Base-by-base conservation (phyloP, 192 early-diverging fungal genomes). In the Endogone sp. region DNA sequence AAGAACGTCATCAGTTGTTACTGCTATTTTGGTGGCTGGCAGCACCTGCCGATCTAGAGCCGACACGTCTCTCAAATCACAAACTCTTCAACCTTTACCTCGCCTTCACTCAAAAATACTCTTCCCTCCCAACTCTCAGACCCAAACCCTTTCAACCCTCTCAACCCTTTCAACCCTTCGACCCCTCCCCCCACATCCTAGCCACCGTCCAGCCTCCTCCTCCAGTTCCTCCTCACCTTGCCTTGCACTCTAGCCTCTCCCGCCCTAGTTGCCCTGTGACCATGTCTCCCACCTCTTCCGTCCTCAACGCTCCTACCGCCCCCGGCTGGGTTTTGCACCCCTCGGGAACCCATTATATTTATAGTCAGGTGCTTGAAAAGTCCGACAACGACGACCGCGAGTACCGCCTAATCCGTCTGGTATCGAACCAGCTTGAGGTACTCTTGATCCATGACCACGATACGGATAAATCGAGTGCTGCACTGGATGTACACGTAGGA, bases 401-500 rank as follows among this genome's bases (percentile, higher is more conserved):
- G 25, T 90, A 90, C 70, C 75, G 81, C 8, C 60, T 86, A 60
- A 89, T 90, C 68, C 70, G 71, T 13, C 78, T 90, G 4, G 66
- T 58, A 2, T 63, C 64, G 26, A 93, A 93, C 72, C 75, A 84
- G 23, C 80, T 94, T 22, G 72, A 92, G 70, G 86, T 81, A 3
- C 78, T 94, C 31, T 56, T 94, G 22, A 85, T 94, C 30, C 86
- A 85, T 23, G 93, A 94, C 62, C 80, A 83, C 9, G 71, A 77
- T 20, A 89, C 91, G 16, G 92, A 93, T 73, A 94, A 94, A 69
- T 79, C 90, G 8, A 85, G 87, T 13, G 91, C 91, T 20, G 89
- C 91, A 4, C 65, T 93, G 49, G 93, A 93, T 79, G 91, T 93
- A 25, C 88, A 93, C 73, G 92, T 95, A 28, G 93, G 93, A 2